Base-by-base conservation (phyloP, 345 rosid genomes). In the Corchorus olitorius region DNA sequence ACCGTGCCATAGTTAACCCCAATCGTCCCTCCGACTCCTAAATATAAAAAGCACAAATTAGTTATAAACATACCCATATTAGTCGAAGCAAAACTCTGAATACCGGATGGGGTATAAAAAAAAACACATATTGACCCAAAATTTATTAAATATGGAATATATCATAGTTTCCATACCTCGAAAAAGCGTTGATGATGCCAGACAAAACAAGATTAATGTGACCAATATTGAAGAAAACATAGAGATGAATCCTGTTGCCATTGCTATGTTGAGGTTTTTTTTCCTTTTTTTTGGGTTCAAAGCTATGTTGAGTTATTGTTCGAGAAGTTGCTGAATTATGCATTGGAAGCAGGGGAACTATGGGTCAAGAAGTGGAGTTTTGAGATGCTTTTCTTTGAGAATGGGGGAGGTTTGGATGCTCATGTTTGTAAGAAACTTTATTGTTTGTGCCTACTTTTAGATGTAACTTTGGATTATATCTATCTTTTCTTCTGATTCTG, bases 1-100 rank as follows among this genome's bases (percentile, higher is more conserved):
- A 88, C 72, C 19, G 93, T 92, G 67, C 98, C 99, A 75, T 92
- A 95, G 83, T 93, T 92, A 11, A 89, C 92, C 54, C 98, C 98
- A 33, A 93, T 79, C 17, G 74, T 74, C 17, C 84, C 94, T 55
- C 83, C 79, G 15, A 58, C 84, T 81, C 87, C 92, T 88, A 71
- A 10, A 45, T 6, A 67, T 71, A 66, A 43, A 10, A 2, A 20
- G 4, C 10, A 5, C 7, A 66, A 37, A 22, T 45, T 46, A 73
- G 15, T 17, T 27, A 62, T 22, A 61, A 22, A 72, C 75, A 52
- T 70, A 27, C 27, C 8, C 17, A 72, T 41, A 14, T 9, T 27
- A 27, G 0, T 27, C 1, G 1, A 1, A 27, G 27, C 27, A 27
- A 27, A 27, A 1, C 27, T 27, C 27, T 27, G 27, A 1, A 27